Percentiles rank a stretch among this genome's conserved stretches.
Evolutionary conservation across 345 rosid genomes (phyloP).

Genomic region (Lepidium aucheri): DNA sequence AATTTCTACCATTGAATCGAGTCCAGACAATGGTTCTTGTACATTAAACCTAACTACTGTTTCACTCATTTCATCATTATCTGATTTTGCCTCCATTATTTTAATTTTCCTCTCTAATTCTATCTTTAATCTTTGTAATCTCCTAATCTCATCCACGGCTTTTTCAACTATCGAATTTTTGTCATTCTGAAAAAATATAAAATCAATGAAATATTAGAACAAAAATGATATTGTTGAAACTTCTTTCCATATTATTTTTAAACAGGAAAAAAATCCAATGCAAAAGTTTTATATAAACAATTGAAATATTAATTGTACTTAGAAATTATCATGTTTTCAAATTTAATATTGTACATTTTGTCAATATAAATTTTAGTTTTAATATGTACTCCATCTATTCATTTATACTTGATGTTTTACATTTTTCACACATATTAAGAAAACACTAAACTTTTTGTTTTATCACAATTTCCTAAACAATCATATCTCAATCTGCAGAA

Average conservation of each 20-base stretch:
- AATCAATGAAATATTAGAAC: background rate
- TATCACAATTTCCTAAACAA: too few species aligned
- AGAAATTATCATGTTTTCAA: too few species aligned
- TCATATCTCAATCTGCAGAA: too few species aligned
- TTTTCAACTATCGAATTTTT: slow-evolving; percentile 47
- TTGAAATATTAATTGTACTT: background rate
- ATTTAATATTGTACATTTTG: too few species aligned
- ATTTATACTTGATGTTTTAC: too few species aligned
- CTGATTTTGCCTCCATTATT: slow-evolving; percentile 23
- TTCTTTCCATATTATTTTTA: background rate
- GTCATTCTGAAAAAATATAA: slow-evolving; percentile 35
- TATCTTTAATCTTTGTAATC: slow-evolving; percentile 34
- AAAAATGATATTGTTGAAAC: background rate
- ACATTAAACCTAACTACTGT: slow-evolving; percentile 35
- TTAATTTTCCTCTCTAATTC: slow-evolving; percentile 33
- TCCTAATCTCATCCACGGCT: slow-evolving; percentile 33
- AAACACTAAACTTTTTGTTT: too few species aligned
- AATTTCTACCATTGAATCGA: slow-evolving; percentile 50
- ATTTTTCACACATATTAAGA: too few species aligned
- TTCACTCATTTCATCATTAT: background rate
- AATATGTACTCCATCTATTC: too few species aligned
- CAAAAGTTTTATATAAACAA: background rate
- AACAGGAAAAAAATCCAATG: background rate
- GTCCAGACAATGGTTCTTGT: slow-evolving; percentile 40
- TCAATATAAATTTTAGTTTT: too few species aligned